Percentiles rank a stretch among this genome's conserved stretches.
phyloP scores from a whole-genome alignment of 768 basidiomycete species.

The Trametes punicea region DNA sequence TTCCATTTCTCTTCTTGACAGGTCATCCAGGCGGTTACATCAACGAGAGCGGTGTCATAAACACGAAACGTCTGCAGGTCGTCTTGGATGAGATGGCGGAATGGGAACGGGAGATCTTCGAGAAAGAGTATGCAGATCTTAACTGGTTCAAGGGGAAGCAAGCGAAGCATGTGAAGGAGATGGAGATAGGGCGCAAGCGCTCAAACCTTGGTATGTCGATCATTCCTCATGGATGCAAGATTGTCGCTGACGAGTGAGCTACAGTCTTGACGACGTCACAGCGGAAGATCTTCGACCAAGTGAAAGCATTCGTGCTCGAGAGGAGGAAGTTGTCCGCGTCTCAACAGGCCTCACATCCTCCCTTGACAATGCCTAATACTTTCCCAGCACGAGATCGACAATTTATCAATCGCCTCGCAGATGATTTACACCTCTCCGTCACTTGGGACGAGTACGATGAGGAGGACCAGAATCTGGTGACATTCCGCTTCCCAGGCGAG shows the following conservation, averaged over 20 bases:
- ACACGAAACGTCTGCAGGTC: slow-evolving; percentile 74
- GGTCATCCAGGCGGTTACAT: slow-evolving; percentile 75
- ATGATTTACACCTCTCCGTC: slow-evolving; percentile 71
- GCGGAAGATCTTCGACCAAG: slow-evolving; percentile 70
- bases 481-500: slow-evolving; percentile 55
- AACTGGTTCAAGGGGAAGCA: slow-evolving; percentile 97
- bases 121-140: slow-evolving; percentile 85
- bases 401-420: slow-evolving; percentile 75
- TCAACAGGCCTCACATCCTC: slow-evolving; percentile 16
- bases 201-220: slow-evolving; percentile 55
- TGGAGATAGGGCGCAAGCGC: slow-evolving; percentile 58
- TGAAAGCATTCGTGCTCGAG: slow-evolving; percentile 70
- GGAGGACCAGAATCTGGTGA: slow-evolving; percentile 73
- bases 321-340: slow-evolving; percentile 34
- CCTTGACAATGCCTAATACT: slow-evolving; percentile 70
- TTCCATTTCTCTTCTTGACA: not conserved
- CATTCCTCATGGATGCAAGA: not conserved
- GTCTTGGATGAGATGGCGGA: slow-evolving; percentile 84
- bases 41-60: slow-evolving; percentile 85
- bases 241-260: not conserved
- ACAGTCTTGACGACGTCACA: slow-evolving; percentile 72
- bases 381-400: slow-evolving; percentile 77
- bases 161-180: slow-evolving; percentile 61
- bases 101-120: slow-evolving; percentile 88
- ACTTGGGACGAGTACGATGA: slow-evolving; percentile 96